Evolutionary conservation across 768 basidiomycete species (phyloP), one percentile per base, ranked within the genome.

Genomic region (Naganishia antarctica): DNA sequence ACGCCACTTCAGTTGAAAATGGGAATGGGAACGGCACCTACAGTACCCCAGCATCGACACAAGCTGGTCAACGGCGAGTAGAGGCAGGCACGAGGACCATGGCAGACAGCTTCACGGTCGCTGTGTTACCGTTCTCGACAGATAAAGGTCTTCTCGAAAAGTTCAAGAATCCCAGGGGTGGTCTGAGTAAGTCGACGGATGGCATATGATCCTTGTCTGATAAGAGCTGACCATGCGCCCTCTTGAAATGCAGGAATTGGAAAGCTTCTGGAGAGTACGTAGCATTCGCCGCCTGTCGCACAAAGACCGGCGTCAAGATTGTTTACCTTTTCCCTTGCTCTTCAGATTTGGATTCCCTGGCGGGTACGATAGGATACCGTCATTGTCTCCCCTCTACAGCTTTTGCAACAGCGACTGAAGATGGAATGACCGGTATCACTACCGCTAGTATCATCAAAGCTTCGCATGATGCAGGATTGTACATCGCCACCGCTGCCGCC

Each of bases 401-500:
- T 1, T 59, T 58, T 34, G 47, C 63, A 12, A 58, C 40, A 25
- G 21, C 50, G 1, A 40, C 65, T 2, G 48, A 53, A 11, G 44
- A 62, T 7, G 59, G 63, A 4, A 29, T 26, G 44, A 86, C 86
- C 0, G 78, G 76, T 12, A 82, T 84, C n/a, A 76, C 82, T 66
- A 82, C 81, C 0, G 75, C 86, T 3, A 58, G 37, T 40, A 48
- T 63, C 37, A 70, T 74, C 83, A 83, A 43, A 78, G 79, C 58
- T 79, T 87, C 70, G 3, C 79, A 84, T 23, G 82, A 87, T 53
- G 81, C 82, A 26, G 87, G 87, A 1, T 85, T 89, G 69, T 91
- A 90, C 68, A 83, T 91, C 68, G 89, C 90, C 13, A 91, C 90
- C 1, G 90, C 89, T 37, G 84, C 86, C 6, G 89, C 89, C 2